Percentiles rank a stretch among this genome's conserved stretches.
phyloP scores from a whole-genome alignment of 2,329 filamentous ascomycete species.

The Colletotrichum scovillei region DNA sequence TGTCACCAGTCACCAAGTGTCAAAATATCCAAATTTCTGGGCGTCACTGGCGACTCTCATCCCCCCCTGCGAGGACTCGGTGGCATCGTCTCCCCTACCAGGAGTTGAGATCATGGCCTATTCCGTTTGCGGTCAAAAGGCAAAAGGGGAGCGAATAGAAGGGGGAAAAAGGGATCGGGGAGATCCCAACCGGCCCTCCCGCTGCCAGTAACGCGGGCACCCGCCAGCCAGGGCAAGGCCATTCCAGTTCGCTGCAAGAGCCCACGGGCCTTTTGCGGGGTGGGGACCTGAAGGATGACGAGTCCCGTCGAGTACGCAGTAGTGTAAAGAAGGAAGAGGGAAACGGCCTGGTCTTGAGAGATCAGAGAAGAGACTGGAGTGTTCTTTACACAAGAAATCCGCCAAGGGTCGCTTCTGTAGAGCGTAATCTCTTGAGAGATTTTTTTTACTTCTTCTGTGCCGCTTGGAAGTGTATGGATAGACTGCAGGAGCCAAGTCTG shows the following conservation, averaged over 20 bases:
- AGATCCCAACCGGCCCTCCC: conserved; percentile 28
- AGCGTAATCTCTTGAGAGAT: neutral
- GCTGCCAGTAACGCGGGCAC: conserved; percentile 3
- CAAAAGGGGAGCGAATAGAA: neutral
- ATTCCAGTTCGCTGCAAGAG: neutral
- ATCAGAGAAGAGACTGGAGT: neutral
- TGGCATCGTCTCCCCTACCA: neutral
- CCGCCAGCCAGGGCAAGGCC: neutral
- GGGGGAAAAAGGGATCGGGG: conserved; percentile 1
- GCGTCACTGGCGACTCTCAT: neutral
- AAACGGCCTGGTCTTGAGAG: neutral
- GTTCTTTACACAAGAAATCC: neutral
- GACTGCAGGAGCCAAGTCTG: no score
- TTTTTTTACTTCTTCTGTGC: neutral
- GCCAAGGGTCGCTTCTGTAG: neutral
- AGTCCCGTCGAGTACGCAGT: neutral
- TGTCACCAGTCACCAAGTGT: neutral
- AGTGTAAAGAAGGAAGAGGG: neutral
- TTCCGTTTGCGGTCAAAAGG: conserved; percentile 11
- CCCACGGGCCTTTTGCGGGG: conserved; percentile 22
- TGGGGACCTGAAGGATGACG: neutral
- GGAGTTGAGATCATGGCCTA: conserved; percentile 7
- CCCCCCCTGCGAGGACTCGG: neutral
- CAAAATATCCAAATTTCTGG: neutral
- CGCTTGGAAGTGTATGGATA: neutral